These are phyloP conservation scores for Ormosia semicastrata DNA, from an alignment of 306 rosid species.

Conservation along the genomic window DNA sequence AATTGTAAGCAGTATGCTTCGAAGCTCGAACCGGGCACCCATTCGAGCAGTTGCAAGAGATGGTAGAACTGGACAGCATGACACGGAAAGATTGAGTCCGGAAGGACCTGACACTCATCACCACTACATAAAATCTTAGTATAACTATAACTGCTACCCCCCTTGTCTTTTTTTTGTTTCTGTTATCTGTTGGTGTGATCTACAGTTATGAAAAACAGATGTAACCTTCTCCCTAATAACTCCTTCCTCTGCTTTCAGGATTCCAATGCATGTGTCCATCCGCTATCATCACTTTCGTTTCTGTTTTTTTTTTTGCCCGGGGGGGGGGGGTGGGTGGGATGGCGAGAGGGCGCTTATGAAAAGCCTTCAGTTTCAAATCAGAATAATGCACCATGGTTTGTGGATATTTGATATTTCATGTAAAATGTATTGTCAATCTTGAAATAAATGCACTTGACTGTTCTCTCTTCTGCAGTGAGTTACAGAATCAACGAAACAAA, in stretches of 20 bases:
- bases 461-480: no score
- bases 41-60: neutral
- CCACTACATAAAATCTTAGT: neutral
- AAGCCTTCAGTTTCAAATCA: no score
- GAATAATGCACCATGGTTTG: no score
- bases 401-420: no score
- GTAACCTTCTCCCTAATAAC: neutral
- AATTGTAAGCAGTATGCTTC: neutral
- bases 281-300: no score
- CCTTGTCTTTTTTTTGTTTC: neutral
- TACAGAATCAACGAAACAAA: no score
- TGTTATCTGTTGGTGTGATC: neutral
- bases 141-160: neutral
- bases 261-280: no score
- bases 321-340: no score
- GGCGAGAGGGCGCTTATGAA: no score
- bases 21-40: neutral
- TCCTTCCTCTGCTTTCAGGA: neutral
- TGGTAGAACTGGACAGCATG: neutral
- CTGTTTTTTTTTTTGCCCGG: no score
- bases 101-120: slow-evolving; percentile 55
- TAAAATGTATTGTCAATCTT: no score
- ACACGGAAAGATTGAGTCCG: slow-evolving; percentile 32
- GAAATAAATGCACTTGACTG: no score
- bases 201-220: neutral